Evolutionary conservation across 1,284 basidiomycete genomes (phyloP), one percentile per base, ranked within the genome.

Genomic region (Amylostereum areolatum): DNA sequence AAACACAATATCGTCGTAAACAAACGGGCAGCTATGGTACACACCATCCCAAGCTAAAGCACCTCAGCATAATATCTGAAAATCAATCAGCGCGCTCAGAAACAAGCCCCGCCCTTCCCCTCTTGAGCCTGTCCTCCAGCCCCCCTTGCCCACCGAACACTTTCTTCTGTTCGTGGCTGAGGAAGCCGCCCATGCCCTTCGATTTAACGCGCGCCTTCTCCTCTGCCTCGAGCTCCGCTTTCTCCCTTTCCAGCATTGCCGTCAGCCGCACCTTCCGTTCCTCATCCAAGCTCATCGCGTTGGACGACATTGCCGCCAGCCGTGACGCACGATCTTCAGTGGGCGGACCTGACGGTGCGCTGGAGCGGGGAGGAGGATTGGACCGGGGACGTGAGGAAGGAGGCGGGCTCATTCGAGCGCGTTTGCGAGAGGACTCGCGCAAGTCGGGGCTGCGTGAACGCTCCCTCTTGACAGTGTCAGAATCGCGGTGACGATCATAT

Each of bases 251-350:
- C 35, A 88, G 66, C 47, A 89, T 64, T 9, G 66, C 67, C 2
- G 77, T 71, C 8, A 91, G 68, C 36, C 85, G 80, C 55, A 81
- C 77, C 55, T 83, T 78, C n/a, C 91, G 79, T 48, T 90, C 83
- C 1, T 64, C 61, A 35, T 77, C 74, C 71, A 93, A 74, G 12
- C 68, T 63, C 28, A 71, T 65, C 1, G 94, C 94, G 55, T 87
- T 80, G 1, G 77, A 66, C 28, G 83, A 71, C 94, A 97, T 97
- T 8, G 90, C 88, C 0, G 90, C 92, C 18, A 97, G 74, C 31
- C 87, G 83, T 25, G 89, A 88, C 2, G 84, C 84, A 31, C 92
- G 87, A 48, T 87, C 83, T 1, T 62, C 65, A 37, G 54, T 54
- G 24, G 59, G 55, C 11, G 51, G 11, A 45, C 59, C 57, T 28